Evolutionary conservation across 163 green algal species (phyloP), one percentile per base, ranked within the genome.

Genomic region (Scenedesmus sp.): DNA sequence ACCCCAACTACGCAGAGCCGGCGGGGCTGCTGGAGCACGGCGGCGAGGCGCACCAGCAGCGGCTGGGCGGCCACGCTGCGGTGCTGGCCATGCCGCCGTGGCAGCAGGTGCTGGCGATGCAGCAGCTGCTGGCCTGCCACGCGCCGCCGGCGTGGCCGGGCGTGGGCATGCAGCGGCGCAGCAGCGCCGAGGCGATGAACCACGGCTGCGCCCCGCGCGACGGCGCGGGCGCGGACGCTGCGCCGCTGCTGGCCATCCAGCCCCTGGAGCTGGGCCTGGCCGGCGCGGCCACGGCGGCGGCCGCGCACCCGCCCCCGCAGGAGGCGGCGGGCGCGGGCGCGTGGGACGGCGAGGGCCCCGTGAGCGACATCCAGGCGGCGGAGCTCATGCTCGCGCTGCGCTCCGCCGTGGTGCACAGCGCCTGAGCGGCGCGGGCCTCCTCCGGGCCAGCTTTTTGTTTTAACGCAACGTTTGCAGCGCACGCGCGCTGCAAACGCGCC

Each of bases 331-430:
- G 26, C 36, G 63, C n/a, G 28, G 63, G 14, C 17, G 66, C 15
- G 47, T 29, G 7, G 34, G 28, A 26, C 29, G 33, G 10, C 44
- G 51, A 42, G 22, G 67, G 45, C 1, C 39, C 45, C 26, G 67
- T 53, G 18, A 66, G 51, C 36, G 67, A 76, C 51, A 33, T 76
- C 0, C 67, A 76, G 36, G 67, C 67, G 15, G 67, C 67, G 14
- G 67, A 76, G 67, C 13, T 76, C 50, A 76, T 76, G 67, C 67
- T 76, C 50, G 51, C 67, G 9, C 51, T 76, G 51, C 54, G 56
- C 11, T 10, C 31, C 24, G n/a, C n/a, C n/a, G n/a, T n/a, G n/a
- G n/a, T n/a, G n/a, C n/a, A n/a, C n/a, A n/a, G n/a, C n/a, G n/a
- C n/a, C n/a, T n/a, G n/a, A n/a, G n/a, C n/a, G n/a, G n/a, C n/a